Percentiles rank a stretch among this genome's conserved stretches.
These are phyloP conservation scores for Mycena haematopus DNA, from an alignment of 768 basidiomycete genomes.

Conservation along the genomic window DNA sequence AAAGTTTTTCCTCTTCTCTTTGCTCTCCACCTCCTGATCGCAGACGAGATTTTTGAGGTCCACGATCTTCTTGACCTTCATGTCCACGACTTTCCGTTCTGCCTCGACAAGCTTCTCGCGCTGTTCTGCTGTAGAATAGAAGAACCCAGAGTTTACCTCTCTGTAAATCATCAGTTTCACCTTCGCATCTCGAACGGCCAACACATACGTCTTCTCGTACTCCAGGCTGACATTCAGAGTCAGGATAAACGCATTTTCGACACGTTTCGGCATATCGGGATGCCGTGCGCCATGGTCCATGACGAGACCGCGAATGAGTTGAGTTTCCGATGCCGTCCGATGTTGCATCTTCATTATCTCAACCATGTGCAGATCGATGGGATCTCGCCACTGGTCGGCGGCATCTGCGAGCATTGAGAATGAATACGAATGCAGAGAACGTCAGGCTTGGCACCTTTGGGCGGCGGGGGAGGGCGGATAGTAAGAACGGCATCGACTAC, in stretches of 20 bases:
- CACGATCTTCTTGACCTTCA: conserved; percentile 93
- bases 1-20: conserved; percentile 85
- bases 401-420: conserved; percentile 47
- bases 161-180: conserved; percentile 49
- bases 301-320: conserved; percentile 93
- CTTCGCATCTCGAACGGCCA: conserved; percentile 26
- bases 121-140: conserved; percentile 98
- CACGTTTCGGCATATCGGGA: conserved; percentile 98
- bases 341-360: conserved; percentile 99
- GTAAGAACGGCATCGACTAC: conserved; percentile 95
- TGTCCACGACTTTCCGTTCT: conserved; percentile 92
- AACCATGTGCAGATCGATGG: conserved; percentile 98
- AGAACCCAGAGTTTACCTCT: conserved; percentile 99
- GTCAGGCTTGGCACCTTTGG: conserved; percentile 53
- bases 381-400: conserved; percentile 77
- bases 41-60: conserved; percentile 97
- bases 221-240: conserved; percentile 97
- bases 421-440: conserved; percentile 23
- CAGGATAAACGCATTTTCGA: conserved; percentile 94
- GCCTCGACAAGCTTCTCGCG: conserved; percentile 99
- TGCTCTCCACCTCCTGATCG: conserved; percentile 86
- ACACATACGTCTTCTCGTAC: conserved; percentile 96
- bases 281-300: conserved; percentile 97
- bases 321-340: conserved; percentile 95
- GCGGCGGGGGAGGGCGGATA: conserved; percentile 74